Evolutionary conservation across 1,284 basidiomycete genomes (phyloP), one percentile per base, ranked within the genome.

Genomic region (Ustilago tritici): DNA sequence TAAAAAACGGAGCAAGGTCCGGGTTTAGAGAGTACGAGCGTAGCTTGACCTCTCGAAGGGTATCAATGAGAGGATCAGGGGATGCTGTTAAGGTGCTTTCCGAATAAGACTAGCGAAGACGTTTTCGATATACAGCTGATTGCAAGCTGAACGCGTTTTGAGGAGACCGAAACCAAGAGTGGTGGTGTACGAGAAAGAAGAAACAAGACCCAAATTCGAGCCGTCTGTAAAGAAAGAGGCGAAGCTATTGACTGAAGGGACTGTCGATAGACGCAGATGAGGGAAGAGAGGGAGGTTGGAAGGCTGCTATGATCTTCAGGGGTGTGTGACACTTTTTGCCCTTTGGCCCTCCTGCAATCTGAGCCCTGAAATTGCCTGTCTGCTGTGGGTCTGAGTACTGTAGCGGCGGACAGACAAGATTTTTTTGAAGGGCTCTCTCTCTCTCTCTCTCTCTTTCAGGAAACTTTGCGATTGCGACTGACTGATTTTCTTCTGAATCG

Each of bases 251-350:
- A 62, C 46, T 53, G 28, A 35, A 41, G 11, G 19, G 38, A 59
- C 56, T 57, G 69, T 71, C 63, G 52, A 59, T 71, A 36, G 36
- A 61, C 54, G 50, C 36, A 54, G 59, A 61, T 65, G 69, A 35
- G n/a, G 52, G 69, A 38, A 35, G 40, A 49, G 54, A 64, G 47
- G 59, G 23, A 49, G 35, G 34, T 5, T 34, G 52, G 34, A n/a
- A n/a, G 12, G 41, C 17, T 15, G 34, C 35, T 46, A 46, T 46
- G 43, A 46, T 46, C 43, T 46, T 17, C 43, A 14, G 15, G 43
- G 5, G n/a, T 46, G 43, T 19, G 43, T 46, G 43, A 46, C 43
- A 46, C 43, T 46, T n/a, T n/a, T n/a, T n/a, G n/a, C n/a, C n/a
- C n/a, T n/a, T 6, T 46, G n/a, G n/a, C 43, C 43, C 43, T 46